Evolutionary conservation across 129 eudicot genomes (phyloP), one percentile per base, ranked within the genome.

Genomic region (Pulicaria dysenterica): DNA sequence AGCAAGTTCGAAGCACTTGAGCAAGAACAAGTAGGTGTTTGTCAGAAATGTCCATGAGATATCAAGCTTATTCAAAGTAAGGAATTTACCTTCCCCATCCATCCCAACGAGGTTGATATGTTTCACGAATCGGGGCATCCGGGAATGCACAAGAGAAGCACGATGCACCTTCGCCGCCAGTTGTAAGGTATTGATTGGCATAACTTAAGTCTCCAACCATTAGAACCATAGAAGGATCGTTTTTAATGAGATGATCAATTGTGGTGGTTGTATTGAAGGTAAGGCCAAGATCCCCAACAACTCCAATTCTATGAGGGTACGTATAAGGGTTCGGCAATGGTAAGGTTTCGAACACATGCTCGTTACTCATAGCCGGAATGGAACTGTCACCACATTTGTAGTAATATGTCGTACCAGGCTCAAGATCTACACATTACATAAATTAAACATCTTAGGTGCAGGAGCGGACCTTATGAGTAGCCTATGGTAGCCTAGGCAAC

Each of bases 81-180:
- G n/a, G n/a, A 57, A 50, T 3, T 47, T 85, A 89, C 98, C 98
- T 92, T 77, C 92, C 95, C 98, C 98, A 89, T 16, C 87, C 96
- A 75, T 92, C 98, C 98, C 98, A 92, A 40, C 96, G 98, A 5
- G 98, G 98, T 65, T 92, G 98, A 85, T 85, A 92, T 3, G 95
- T 79, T 75, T 92, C 96, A 80, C 92, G 84, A 47, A 79, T 92
- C 24, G 98, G 98, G 37, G 95, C 86, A 80, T 89, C 88, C 3
- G 96, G 96, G 53, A 92, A 92, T 4, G 79, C 72, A 64, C 98
- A 87, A 8, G 95, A 87, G 75, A 48, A 89, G 81, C 95, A 89
- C 8, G 91, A 70, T 39, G 94, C 90, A n/a, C 92, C 96, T 61
- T 85, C 64, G 15, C 98, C 96, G 6, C 96, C 98, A 3, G 92